A percentile compares a stretch with the other conserved stretches of the same genome.
phyloP scores from a whole-genome alignment of 202 grass and related monocot genomes.

The Musa balbisiana region DNA sequence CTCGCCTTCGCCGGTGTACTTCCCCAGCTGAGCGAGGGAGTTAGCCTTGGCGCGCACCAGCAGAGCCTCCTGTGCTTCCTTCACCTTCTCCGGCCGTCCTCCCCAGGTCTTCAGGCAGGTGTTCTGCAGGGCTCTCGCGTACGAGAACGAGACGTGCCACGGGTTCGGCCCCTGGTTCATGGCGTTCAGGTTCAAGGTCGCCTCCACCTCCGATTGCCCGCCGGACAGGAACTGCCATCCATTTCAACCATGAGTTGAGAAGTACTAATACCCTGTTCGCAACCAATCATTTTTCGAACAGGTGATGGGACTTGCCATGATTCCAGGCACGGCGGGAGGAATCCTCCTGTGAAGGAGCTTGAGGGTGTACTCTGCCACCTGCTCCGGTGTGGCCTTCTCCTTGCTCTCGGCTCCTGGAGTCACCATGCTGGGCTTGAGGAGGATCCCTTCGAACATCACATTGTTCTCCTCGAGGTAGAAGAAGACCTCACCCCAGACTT shows the following conservation, averaged over 20 bases:
- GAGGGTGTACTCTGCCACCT: conserved; percentile 10
- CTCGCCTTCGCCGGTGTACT: conserved; percentile 20
- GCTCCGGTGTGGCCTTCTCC: conserved; percentile 1
- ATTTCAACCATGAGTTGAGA: neutral
- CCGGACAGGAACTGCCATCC: conserved; percentile 5
- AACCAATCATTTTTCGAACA: neutral
- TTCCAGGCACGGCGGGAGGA: conserved; percentile 12
- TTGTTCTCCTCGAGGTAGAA: conserved; percentile 12
- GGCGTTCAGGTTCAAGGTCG: conserved; percentile 12
- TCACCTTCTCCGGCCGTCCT: conserved; percentile 5
- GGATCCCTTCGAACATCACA: conserved; percentile 13
- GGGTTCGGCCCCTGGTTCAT: conserved; percentile 17
- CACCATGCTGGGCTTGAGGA: conserved; percentile 18
- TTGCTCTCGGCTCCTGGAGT: conserved; percentile 11
- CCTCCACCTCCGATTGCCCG: conserved; percentile 13
- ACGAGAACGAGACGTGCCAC: conserved; percentile 14
- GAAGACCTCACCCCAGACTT: conserved; percentile 8
- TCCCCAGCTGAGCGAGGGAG: conserved; percentile 9
- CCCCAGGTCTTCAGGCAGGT: conserved; percentile 22
- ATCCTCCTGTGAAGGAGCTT: conserved; percentile 11
- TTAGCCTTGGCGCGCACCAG: conserved; percentile 13
- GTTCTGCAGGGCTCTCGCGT: conserved; percentile 15
- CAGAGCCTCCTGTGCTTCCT: conserved; percentile 3
- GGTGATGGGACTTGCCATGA: conserved; percentile 2
- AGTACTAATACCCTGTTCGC: neutral